Evolutionary conservation across 257 asterid species (phyloP).

Genomic region (Plantago elongata): DNA sequence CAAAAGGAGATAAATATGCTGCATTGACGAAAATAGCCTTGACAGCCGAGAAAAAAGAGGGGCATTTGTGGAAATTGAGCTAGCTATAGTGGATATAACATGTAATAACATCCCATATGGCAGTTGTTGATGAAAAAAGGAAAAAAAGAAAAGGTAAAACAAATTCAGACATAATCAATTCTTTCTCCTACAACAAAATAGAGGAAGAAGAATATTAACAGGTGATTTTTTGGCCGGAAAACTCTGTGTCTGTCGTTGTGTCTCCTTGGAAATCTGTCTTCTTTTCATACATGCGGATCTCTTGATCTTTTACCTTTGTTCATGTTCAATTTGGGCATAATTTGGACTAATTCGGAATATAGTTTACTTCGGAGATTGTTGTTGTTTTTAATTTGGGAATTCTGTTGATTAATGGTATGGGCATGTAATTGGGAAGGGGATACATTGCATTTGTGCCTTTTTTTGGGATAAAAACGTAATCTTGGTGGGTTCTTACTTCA

Average conservation of each 20-base stretch:
- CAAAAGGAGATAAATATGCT: too few species aligned
- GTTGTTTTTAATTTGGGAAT: neutral
- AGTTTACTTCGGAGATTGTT: neutral
- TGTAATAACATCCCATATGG: too few species aligned
- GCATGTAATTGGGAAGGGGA: conserved; percentile 21
- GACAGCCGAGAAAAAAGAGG: too few species aligned
- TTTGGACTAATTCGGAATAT: neutral
- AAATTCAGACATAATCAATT: too few species aligned
- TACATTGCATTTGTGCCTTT: conserved; percentile 25
- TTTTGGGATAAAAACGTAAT: conserved; percentile 7
- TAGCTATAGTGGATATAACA: too few species aligned
- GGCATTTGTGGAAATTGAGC: too few species aligned
- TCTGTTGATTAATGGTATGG: conserved; percentile 9
- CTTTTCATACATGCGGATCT: conserved; percentile 27
- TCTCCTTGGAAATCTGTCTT: conserved; percentile 25
- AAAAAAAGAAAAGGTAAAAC: too few species aligned
- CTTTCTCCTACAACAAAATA: neutral
- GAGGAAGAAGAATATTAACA: conserved; percentile 24
- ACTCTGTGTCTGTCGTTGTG: conserved; percentile 29
- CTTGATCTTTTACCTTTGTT: conserved; percentile 27
- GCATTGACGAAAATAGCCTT: too few species aligned
- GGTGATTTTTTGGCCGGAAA: conserved; percentile 32
- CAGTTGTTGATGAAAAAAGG: too few species aligned
- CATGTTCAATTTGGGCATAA: conserved; percentile 25
- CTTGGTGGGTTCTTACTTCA: conserved; percentile 32